Evolutionary conservation across 805 yeast genomes (phyloP).

Genomic region (Priceomyces melissophilus): DNA sequence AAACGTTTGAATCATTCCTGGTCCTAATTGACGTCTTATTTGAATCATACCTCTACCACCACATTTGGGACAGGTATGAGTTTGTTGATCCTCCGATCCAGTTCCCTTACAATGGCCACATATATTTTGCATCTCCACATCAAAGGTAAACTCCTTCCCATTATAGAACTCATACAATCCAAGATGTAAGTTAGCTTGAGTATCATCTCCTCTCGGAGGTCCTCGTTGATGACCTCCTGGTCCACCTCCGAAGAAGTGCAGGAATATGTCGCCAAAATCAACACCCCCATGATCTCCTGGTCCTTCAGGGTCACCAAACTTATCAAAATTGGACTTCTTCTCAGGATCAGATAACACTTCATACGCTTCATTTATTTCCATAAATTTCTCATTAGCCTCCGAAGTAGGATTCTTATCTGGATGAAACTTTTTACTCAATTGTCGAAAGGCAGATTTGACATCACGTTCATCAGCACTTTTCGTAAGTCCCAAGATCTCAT

Average conservation of each 20-base stretch:
- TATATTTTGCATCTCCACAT: slow-evolving; percentile 64
- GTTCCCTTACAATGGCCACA: slow-evolving; percentile 80
- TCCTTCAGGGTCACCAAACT: slow-evolving; percentile 68
- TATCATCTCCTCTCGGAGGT: slow-evolving; percentile 58
- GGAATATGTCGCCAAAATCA: slow-evolving; percentile 60
- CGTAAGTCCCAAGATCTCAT: slow-evolving; percentile 63
- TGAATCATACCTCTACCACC: slow-evolving; percentile 69
- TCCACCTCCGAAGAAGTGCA: slow-evolving; percentile 36
- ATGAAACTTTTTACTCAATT: slow-evolving; percentile 79
- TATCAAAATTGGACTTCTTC: slow-evolving; percentile 66
- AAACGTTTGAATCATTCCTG: slow-evolving; percentile 85
- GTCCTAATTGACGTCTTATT: slow-evolving; percentile 73
- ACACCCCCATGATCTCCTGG: slow-evolving; percentile 22
- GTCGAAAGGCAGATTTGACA: slow-evolving; percentile 81
- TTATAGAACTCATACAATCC: slow-evolving; percentile 63
- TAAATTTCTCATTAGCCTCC: slow-evolving; percentile 79
- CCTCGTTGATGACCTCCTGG: slow-evolving; percentile 28
- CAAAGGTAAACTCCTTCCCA: slow-evolving; percentile 64
- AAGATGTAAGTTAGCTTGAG: slow-evolving; percentile 53
- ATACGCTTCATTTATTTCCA: slow-evolving; percentile 91
- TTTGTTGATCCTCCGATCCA: slow-evolving; percentile 79
- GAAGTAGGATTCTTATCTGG: slow-evolving; percentile 92
- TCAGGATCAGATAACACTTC: slow-evolving; percentile 75
- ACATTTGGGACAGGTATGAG: slow-evolving; percentile 64
- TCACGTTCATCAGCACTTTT: slow-evolving; percentile 72